phyloP scores from a whole-genome alignment of 2,329 filamentous ascomycete species.

The Emericellopsis atlantica region DNA sequence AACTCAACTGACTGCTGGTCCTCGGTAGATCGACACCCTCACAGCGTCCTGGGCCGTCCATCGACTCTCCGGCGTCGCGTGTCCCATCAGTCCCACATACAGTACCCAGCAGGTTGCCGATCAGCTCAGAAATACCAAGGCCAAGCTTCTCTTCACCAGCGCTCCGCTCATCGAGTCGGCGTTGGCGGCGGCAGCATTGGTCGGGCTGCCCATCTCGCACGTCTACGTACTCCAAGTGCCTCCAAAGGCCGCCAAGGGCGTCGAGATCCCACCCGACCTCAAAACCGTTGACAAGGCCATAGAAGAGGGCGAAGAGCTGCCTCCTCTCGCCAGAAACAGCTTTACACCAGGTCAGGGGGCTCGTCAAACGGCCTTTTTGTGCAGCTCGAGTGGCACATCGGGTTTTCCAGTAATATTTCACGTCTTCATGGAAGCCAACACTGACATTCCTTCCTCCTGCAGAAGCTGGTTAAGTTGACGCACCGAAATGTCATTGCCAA shows the following conservation, averaged over 20 bases:
- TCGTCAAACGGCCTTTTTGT: too few relatives aligned
- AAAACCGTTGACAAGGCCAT: conserved; percentile 32
- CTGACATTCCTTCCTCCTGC: not conserved
- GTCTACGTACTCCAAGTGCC: conserved; percentile 1
- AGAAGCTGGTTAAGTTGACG: conserved; percentile 2
- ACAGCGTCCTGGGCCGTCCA: conserved; percentile 4
- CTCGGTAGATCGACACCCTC: conserved; percentile 1
- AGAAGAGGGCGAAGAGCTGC: not conserved
- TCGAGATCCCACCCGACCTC: too few relatives aligned
- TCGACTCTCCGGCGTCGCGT: conserved; percentile 3
- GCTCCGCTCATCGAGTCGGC: conserved; percentile 2
- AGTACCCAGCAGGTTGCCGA: conserved; percentile 2
- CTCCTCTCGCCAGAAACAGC: too few relatives aligned
- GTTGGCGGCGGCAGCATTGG: conserved; percentile 1
- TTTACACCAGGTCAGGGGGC: too few relatives aligned
- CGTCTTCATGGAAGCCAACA: not conserved
- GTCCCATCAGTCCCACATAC: conserved; percentile 3
- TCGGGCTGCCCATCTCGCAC: conserved; percentile 1
- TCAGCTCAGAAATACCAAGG: conserved; percentile 3
- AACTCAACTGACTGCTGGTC: not conserved
- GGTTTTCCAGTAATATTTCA: too few relatives aligned
- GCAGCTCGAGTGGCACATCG: too few relatives aligned
- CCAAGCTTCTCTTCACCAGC: conserved; percentile 2
- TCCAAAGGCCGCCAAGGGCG: not conserved
- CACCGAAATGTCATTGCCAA: conserved; percentile 4